phyloP scores from a whole-genome alignment of 2,329 filamentous ascomycete genomes.

The Penicillium crustosum region DNA sequence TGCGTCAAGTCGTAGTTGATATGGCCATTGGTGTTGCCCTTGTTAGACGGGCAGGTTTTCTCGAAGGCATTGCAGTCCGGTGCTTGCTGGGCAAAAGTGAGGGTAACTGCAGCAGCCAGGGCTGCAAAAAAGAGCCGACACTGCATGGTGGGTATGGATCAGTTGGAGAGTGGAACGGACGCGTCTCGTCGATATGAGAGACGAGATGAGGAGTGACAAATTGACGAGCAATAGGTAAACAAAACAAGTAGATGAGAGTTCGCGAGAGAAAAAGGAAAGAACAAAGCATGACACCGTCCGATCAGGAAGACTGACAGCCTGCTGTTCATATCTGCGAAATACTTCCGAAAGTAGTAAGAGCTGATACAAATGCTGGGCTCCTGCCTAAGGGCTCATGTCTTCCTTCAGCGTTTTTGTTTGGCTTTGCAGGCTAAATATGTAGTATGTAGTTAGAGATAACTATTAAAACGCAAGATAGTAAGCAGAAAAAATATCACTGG shows the following conservation, averaged over 20 bases:
- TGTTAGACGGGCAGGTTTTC: background rate
- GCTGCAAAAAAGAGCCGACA: background rate
- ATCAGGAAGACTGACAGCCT: background rate
- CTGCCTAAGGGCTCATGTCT: background rate
- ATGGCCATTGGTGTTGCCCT: background rate
- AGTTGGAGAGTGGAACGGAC: background rate
- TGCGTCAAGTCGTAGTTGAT: background rate
- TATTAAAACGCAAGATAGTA: background rate
- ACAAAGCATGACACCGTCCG: no score
- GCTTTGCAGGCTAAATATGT: background rate
- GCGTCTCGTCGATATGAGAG: background rate
- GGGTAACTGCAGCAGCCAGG: background rate
- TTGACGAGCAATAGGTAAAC: background rate
- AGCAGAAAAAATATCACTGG: background rate
- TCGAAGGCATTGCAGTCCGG: background rate
- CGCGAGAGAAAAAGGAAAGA: no score
- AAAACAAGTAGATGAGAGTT: background rate
- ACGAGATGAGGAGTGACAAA: background rate
- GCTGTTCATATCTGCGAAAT: background rate
- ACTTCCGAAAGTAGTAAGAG: background rate
- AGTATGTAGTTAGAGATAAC: no score
- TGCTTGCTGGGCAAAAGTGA: background rate
- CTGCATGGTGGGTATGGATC: background rate
- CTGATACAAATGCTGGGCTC: background rate
- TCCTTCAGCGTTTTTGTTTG: background rate